Evolutionary conservation across 148 eudicot species (phyloP).

Genomic region (Persicaria tinctoria): DNA sequence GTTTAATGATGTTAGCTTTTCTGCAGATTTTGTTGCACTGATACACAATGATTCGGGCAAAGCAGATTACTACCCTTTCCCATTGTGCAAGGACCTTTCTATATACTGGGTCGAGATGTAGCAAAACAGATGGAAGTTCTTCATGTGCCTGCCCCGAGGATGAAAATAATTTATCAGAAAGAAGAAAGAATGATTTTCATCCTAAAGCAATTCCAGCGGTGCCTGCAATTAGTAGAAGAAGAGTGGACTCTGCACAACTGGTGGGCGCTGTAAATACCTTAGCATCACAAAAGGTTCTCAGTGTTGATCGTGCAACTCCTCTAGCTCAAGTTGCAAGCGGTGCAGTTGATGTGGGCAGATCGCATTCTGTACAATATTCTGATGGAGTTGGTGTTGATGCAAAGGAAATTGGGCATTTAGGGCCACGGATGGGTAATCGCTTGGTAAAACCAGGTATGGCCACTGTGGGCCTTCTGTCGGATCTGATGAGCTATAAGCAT

Average conservation of each 20-base stretch:
- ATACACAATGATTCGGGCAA: conserved; percentile 37
- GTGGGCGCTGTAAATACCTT: conserved; percentile 34
- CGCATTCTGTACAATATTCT: conserved; percentile 37
- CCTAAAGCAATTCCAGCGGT: conserved; percentile 35
- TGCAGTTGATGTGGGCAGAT: conserved; percentile 25
- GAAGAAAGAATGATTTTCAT: conserved; percentile 33
- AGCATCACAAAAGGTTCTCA: conserved; percentile 30
- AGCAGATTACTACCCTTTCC: conserved; percentile 39
- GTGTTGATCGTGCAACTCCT: conserved; percentile 31
- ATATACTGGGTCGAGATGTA: conserved; percentile 51
- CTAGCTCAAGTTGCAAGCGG: conserved; percentile 29
- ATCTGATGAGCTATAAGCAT: conserved; percentile 54
- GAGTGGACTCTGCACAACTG: conserved; percentile 33
- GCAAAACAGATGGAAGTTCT: conserved; percentile 74
- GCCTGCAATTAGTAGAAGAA: conserved; percentile 30
- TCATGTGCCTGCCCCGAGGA: conserved; percentile 78
- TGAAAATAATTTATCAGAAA: conserved; percentile 59
- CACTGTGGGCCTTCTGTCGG: conserved; percentile 66
- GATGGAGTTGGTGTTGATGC: conserved; percentile 22
- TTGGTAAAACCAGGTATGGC: conserved; percentile 75
- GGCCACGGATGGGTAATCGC: conserved; percentile 59
- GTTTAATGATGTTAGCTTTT: neutral
- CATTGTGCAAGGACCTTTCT: conserved; percentile 38
- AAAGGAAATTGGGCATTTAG: conserved; percentile 28
- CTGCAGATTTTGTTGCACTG: conserved; percentile 27